Base-by-base conservation (phyloP, 257 asterid species). In the Nicotiana attenuata region DNA sequence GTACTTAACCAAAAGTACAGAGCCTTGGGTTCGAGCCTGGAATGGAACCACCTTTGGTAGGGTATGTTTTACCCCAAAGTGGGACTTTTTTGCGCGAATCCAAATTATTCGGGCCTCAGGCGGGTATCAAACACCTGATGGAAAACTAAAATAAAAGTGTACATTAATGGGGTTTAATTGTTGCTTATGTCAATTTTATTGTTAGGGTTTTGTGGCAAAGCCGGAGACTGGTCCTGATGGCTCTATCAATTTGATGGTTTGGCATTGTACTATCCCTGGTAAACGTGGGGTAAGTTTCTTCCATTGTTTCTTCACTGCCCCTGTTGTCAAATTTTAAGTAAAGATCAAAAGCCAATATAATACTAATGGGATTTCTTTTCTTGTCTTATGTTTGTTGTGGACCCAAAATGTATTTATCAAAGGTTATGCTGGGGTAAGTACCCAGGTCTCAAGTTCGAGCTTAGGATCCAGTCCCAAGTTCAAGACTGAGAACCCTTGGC, bases 141-240 rank as follows among this genome's bases (percentile, higher is more conserved):
- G 2, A 55, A 17, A 55, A 13, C 17, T 13, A 15, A 55, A 55
- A 56, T 5, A 17, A 5, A 55, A 3, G 22, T 56, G 61, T 17
- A 56, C 61, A 56, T 17, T 56, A 17, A 17, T 56, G 24, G 22
- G 22, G 64, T 20, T 22, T 20, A 5, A 15, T 14, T 75, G 16
- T 38, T 47, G 41, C 31, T 65, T 38, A 47, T 64, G 60, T 50
- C 7, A 67, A 57, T 6, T 29, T 61, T 56, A 10, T 38, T 61
- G 57, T 35, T 84, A 86, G 88, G 88, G 87, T 81, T 86, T 86
- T 71, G 85, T 86, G 47, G 88, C 88, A 17, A 86, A 73, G 83
- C 83, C 85, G 20, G 88, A 81, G 65, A 83, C 88, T 6, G 78
- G 67, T 59, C 29, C 84, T 3, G 86, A 86, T 81, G 85, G 85